Evolutionary conservation across 257 asterid species (phyloP), one percentile per base, ranked within the genome.

Genomic region (Penstemon barbatus): DNA sequence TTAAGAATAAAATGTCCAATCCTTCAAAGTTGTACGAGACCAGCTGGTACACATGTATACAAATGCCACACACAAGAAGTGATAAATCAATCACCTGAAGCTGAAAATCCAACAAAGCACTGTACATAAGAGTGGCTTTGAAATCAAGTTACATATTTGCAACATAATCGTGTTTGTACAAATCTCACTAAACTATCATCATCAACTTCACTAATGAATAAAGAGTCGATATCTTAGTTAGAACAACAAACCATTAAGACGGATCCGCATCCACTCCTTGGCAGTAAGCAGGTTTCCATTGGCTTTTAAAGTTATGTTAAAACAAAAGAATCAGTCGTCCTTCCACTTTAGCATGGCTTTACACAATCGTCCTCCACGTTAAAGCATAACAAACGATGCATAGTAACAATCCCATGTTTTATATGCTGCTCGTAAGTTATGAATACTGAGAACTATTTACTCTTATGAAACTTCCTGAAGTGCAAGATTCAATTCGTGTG

Each of bases 401-500:
- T 38, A 5, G 39, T 42, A 73, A 72, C 43, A 61, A 42, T 11
- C 68, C 18, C 70, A 10, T 8, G 52, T 25, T 65, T 15, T 51
- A 36, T 71, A 59, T 70, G 43, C 68, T 56, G 58, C 74, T 80
- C 65, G 6, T 64, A 45, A 61, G 51, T 58, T 60, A 52, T 43
- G 74, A 66, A 40, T 51, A 66, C 25, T 50, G 33, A 15, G 57
- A 70, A 74, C 62, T 58, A 66, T 53, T 68, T 45, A 51, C 78
- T 88, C 86, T 25, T 25, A 88, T 67, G 89, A 86, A 81, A 87
- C 83, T 63, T 91, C 97, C 71, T 94, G 85, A 65, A 94, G 90
- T 7, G 92, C 90, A 62, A 91, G 86, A 80, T 75, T 89, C 76
- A 94, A 85, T 80, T 94, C 99, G 11, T 82, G 90, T 2, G 97